Conservation (phyloP, 441 rosid genomes). For the Brassica balearica region DNA sequence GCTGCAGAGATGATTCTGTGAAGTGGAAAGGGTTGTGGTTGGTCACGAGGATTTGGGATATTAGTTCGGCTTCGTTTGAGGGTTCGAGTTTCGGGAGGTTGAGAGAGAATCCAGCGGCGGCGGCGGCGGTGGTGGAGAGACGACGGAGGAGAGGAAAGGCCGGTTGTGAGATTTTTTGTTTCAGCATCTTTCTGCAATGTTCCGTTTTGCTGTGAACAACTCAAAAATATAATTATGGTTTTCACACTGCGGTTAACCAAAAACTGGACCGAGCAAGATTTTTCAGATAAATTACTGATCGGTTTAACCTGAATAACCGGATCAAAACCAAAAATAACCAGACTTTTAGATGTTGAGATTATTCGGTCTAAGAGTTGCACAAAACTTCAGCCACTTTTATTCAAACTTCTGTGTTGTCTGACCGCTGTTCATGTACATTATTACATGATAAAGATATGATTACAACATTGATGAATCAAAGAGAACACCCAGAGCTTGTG, state of each 20-base stretch:
- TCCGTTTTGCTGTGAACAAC: not conserved
- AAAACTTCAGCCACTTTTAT: not conserved
- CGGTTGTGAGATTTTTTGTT: conserved; percentile 13
- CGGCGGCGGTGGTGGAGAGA: conserved; percentile 38
- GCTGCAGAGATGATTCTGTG: conserved; percentile 85
- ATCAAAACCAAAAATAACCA: not conserved
- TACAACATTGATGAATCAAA: no score
- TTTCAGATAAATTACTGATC: not conserved
- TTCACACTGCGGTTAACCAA: not conserved
- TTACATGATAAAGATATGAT: no score
- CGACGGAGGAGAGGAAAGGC: conserved; percentile 39
- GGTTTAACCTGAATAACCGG: conserved; percentile 5
- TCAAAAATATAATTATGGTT: not conserved
- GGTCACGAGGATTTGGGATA: conserved; percentile 67
- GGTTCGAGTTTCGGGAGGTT: conserved; percentile 63
- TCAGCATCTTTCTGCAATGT: conserved; percentile 7
- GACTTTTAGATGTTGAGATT: not conserved
- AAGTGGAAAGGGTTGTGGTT: conserved; percentile 93
- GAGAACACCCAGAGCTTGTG: no score
- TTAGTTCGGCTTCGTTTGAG: conserved; percentile 71
- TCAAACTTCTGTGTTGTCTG: no score
- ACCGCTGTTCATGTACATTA: no score
- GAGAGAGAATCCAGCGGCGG: conserved; percentile 28
- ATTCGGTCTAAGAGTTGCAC: not conserved
- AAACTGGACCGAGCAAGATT: not conserved